Evolutionary conservation across 352 stramenopile species (phyloP).

Genomic region (Globisporangium sylvaticum): DNA sequence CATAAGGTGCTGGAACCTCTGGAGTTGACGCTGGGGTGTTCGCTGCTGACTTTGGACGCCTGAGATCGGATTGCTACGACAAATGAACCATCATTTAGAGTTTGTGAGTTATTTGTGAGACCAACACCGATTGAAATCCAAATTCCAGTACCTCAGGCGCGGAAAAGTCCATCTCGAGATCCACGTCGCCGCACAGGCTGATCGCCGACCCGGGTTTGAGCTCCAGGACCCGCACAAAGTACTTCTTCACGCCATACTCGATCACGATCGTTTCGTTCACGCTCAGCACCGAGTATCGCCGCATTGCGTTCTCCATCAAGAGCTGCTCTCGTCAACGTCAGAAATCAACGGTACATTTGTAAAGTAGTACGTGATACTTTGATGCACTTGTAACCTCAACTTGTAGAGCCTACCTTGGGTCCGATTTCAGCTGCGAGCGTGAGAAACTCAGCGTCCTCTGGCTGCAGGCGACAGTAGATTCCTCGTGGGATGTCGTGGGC

Average conservation of each 20-base stretch:
- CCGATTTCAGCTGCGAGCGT: conserved; percentile 48
- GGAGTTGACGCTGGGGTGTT: neutral
- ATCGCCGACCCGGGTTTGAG: conserved; percentile 43
- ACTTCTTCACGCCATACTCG: conserved; percentile 38
- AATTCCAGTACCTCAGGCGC: conserved; percentile 21
- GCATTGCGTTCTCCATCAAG: conserved; percentile 53
- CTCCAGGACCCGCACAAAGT: conserved; percentile 46
- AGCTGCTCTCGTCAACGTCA: no score
- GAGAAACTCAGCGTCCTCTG: conserved; percentile 43
- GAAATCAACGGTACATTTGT: no score
- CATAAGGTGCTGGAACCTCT: neutral
- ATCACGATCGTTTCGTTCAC: conserved; percentile 50
- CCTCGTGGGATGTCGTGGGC: conserved; percentile 21
- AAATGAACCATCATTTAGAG: neutral
- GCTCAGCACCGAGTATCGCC: conserved; percentile 53
- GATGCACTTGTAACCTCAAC: no score
- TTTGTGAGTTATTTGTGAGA: neutral
- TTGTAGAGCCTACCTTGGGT: no score
- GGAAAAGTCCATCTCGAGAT: conserved; percentile 58
- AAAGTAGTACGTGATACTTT: no score
- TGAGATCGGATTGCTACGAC: conserved; percentile 1
- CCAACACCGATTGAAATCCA: neutral
- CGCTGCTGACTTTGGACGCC: neutral
- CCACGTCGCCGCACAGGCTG: conserved; percentile 62
- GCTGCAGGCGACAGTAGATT: conserved; percentile 56